Evolutionary conservation across 208 protist genomes (phyloP).

Genomic region (Acanthamoeba lenticulata): DNA sequence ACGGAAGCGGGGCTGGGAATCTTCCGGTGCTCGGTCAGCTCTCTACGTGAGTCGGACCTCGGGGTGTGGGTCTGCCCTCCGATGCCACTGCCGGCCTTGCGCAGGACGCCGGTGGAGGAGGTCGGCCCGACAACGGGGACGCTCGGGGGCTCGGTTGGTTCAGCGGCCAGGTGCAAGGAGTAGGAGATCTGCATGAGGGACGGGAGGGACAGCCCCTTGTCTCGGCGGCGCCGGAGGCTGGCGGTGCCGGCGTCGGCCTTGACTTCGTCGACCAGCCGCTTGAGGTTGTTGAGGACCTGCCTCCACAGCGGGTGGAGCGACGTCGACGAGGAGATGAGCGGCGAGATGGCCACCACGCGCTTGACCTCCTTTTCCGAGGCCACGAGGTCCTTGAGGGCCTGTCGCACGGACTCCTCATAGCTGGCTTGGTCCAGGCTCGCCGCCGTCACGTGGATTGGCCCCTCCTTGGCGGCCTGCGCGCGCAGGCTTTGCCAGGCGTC

Average conservation of each 20-base stretch:
- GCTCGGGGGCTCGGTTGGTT: too few species aligned
- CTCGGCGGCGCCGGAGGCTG: background rate
- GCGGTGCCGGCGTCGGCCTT: background rate
- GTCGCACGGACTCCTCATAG: background rate
- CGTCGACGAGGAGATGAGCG: background rate
- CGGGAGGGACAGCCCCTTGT: background rate
- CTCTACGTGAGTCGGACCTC: background rate
- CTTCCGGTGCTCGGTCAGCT: too few species aligned
- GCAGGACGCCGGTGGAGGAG: too few species aligned
- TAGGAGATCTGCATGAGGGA: background rate
- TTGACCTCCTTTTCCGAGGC: background rate
- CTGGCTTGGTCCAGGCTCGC: background rate
- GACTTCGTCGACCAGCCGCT: background rate
- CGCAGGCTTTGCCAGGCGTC: background rate
- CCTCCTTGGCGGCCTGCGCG: background rate
- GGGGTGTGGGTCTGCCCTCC: too few species aligned
- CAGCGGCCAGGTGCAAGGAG: background rate
- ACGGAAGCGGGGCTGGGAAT: too few species aligned
- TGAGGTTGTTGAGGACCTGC: background rate
- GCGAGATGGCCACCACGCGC: slow-evolving; percentile 2
- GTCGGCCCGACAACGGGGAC: too few species aligned
- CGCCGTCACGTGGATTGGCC: background rate
- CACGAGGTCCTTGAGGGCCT: background rate
- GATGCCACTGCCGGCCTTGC: too few species aligned
- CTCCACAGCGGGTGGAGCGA: slow-evolving; percentile 1